Evolutionary conservation across 208 protist genomes (phyloP).

Genomic region (Acanthamoeba sp.): DNA sequence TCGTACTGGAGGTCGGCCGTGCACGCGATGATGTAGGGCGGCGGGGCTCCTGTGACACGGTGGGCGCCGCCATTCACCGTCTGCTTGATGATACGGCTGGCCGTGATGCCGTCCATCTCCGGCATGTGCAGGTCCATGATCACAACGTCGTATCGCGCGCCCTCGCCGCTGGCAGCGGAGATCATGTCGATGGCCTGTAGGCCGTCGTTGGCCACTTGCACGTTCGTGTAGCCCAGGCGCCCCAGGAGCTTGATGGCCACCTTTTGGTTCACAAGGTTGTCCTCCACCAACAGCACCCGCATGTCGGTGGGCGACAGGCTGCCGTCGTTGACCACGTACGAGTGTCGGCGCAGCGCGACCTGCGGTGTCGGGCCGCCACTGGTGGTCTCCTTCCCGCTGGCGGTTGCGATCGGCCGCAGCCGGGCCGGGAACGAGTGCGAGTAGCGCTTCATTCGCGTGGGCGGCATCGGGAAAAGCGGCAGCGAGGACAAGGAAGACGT

Average conservation of each 20-base stretch:
- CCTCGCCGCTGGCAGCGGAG: background rate
- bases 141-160: background rate
- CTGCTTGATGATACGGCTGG: conserved; percentile 9
- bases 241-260: conserved; percentile 39
- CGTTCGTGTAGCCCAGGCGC: background rate
- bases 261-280: conserved; percentile 62
- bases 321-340: background rate
- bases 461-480: background rate
- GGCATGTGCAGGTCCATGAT: conserved; percentile 60
- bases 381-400: no score
- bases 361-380: background rate
- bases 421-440: background rate
- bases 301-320: background rate
- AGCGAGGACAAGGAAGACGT: background rate
- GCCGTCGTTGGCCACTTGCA: background rate
- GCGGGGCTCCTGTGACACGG: background rate
- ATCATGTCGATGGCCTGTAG: background rate
- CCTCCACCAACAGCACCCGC: conserved; percentile 48
- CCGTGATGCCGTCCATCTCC: conserved; percentile 67
- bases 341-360: background rate
- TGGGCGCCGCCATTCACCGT: background rate
- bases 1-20: conserved; percentile 66
- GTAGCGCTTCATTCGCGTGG: no score
- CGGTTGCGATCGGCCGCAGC: background rate
- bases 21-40: conserved; percentile 69